phyloP scores from a whole-genome alignment of 2,329 filamentous ascomycete species.

The Alternaria angustiovoidea region DNA sequence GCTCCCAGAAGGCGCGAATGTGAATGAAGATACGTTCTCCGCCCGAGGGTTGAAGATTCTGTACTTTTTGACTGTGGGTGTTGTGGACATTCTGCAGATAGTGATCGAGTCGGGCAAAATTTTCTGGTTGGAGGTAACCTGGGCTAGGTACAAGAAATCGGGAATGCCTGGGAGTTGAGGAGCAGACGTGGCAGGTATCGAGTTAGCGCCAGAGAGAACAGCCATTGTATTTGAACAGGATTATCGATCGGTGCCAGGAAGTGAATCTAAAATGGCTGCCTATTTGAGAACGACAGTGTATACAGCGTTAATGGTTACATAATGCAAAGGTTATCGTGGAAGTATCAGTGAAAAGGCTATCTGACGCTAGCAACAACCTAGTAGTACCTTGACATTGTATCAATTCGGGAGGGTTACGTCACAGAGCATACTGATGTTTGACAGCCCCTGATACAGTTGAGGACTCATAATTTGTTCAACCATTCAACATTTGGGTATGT shows the following conservation, averaged over 20 bases:
- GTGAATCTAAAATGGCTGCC: rapidly evolving
- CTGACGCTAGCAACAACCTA: background rate
- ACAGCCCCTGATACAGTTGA: rapidly evolving
- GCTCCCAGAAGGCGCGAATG: background rate
- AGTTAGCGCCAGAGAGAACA: background rate
- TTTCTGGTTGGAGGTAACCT: background rate
- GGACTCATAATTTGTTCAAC: rapidly evolving
- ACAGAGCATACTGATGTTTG: too few relatives aligned
- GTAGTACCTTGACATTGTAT: background rate
- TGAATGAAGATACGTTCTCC: rapidly evolving
- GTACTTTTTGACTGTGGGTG: background rate
- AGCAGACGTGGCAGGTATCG: background rate
- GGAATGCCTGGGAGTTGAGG: background rate
- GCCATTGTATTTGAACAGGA: background rate
- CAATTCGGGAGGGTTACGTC: rapidly evolving
- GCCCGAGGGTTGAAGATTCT: rapidly evolving
- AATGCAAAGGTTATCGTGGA: background rate
- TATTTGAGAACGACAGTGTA: background rate
- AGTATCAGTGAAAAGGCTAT: background rate
- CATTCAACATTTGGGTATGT: rapidly evolving
- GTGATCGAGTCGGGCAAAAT: background rate
- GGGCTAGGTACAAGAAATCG: background rate
- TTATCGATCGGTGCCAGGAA: background rate
- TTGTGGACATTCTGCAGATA: background rate
- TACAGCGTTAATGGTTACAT: background rate